Conservation (phyloP, 768 basidiomycete species). For the Pisolithus marmoratus region DNA sequence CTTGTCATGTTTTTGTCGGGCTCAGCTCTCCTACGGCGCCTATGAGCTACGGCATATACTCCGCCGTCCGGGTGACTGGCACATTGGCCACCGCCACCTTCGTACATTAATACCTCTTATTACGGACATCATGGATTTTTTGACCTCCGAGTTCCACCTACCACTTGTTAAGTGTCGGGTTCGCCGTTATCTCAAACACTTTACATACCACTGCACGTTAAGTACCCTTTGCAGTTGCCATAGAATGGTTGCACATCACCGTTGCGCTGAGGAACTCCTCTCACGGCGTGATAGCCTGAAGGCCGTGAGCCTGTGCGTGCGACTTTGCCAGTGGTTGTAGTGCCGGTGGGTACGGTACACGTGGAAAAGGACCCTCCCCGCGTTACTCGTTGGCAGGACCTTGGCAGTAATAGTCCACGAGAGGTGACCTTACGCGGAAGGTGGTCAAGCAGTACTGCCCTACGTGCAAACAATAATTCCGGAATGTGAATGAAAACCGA, state of each 20-base stretch:
- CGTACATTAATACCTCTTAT: not conserved
- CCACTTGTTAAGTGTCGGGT: not conserved
- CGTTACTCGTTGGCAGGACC: no score
- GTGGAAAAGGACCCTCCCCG: no score
- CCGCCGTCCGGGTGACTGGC: not conserved
- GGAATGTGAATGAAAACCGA: no score
- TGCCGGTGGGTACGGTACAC: no score
- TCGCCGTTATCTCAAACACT: not conserved
- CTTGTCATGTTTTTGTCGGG: slow-evolving; percentile 66
- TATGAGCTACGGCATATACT: not conserved
- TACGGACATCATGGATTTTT: not conserved
- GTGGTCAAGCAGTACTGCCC: no score
- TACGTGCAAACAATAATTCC: no score
- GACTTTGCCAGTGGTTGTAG: no score
- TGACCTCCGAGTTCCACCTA: not conserved
- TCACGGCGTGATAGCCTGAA: not conserved
- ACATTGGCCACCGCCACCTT: not conserved
- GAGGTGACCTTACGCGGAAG: no score
- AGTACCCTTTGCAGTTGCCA: not conserved
- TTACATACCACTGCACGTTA: not conserved
- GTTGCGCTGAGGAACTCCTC: not conserved
- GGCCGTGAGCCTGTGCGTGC: no score
- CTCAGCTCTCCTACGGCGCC: slow-evolving; percentile 27
- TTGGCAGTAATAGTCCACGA: no score
- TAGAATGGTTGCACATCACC: not conserved